Evolutionary conservation across 2,329 filamentous ascomycete species (phyloP), one percentile per base, ranked within the genome.

Genomic region (Phialophora macrospora): DNA sequence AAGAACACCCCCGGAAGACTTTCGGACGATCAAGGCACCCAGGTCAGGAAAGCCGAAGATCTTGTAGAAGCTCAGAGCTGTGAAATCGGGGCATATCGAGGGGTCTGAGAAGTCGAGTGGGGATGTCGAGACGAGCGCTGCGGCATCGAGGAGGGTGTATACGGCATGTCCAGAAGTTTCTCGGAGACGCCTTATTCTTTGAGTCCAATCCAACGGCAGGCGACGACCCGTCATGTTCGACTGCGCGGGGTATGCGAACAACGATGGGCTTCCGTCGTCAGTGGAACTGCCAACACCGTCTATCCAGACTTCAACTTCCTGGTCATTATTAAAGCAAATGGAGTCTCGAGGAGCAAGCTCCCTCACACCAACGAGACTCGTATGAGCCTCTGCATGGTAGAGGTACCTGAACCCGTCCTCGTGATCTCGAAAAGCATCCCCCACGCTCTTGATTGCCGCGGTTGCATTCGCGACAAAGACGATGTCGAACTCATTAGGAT

Each of bases 41-140:
- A 98, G 81, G 75, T 98, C 92, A 0, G 94, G 94, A 70, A 97
- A 97, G 1, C 95, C 94, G 76, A 98, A 98, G n/a, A 97, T 93
- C 77, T 98, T 99, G 80, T 97, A 96, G 69, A 98, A 88, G 76
- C 93, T 97, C 49, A 98, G 74, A 0, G 92, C 90, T 0, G 87
- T 89, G 71, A 98, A 98, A 75, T 98, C 94, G 0, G 94, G 91
- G 0, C 90, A 87, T 0, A 78, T 75, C 0, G 81, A 79, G 0
- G 83, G 72, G 70, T 90, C 79, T 62, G 86, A 82, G 2, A 98
- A 80, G 73, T 96, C 86, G 6, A 98, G 80, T 0, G 87, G 87
- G 4, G 90, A 87, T 0, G 93, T 97, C 7, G 92, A 88, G 9
- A 88, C 89, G 11, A 92, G 82, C 0, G 92, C 90, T 4, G 95